A percentile compares a stretch with the other conserved stretches of the same genome.
Evolutionary conservation across 441 rosid genomes (phyloP).

Genomic region (Heliophila coronopifolia): DNA sequence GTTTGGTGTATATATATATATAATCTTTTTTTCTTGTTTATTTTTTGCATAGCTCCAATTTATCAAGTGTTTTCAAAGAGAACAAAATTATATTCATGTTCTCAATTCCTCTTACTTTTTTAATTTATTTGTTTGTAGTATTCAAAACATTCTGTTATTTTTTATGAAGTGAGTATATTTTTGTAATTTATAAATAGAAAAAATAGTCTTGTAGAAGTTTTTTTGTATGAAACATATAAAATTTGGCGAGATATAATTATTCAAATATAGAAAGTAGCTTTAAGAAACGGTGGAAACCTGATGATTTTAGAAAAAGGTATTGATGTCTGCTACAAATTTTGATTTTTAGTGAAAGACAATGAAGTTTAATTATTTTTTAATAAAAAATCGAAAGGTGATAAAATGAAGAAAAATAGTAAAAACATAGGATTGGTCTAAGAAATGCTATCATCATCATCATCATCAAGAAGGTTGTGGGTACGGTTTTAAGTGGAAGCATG

Average conservation of each 20-base stretch:
- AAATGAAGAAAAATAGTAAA: not conserved
- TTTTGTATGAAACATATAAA: too few species aligned
- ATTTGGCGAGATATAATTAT: not conserved
- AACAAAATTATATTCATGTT: too few species aligned
- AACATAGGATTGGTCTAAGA: constrained; percentile 19
- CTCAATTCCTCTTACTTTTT: too few species aligned
- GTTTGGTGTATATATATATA: too few species aligned
- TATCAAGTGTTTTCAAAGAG: too few species aligned
- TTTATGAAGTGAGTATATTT: too few species aligned
- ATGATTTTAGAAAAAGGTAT: constrained; percentile 3
- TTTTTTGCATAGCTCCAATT: too few species aligned
- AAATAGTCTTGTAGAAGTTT: too few species aligned
- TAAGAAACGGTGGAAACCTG: constrained; percentile 7
- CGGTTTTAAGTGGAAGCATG: constrained; percentile 22
- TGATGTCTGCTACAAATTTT: not conserved
- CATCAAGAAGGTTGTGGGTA: constrained; percentile 30
- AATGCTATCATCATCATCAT: constrained; percentile 23
- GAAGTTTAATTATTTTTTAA: not conserved
- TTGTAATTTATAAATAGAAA: too few species aligned
- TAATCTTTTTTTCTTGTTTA: too few species aligned
- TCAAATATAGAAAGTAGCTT: not conserved
- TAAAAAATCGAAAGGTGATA: not conserved
- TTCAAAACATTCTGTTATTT: too few species aligned
- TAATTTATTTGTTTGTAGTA: too few species aligned
- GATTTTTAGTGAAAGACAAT: not conserved